These are phyloP conservation scores for Alternaria gansuensis DNA, from an alignment of 2,329 filamentous ascomycete species.

Conservation along the genomic window DNA sequence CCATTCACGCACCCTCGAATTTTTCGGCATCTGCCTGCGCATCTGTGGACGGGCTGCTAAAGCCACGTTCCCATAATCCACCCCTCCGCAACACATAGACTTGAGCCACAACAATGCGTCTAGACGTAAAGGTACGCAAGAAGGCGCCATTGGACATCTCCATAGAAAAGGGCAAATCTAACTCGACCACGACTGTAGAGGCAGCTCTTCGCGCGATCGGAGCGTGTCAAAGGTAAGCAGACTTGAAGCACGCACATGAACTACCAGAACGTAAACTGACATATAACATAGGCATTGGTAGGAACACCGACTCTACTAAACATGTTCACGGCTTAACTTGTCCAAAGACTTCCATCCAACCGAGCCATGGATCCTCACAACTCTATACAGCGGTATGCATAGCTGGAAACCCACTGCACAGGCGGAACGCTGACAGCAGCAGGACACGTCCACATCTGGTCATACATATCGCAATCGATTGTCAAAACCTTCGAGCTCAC, in stretches of 20 bases:
- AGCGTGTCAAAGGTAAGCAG: conserved; percentile 78
- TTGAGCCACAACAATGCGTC: conserved; percentile 52
- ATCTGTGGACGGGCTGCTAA: conserved; percentile 48
- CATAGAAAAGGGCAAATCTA: conserved; percentile 39
- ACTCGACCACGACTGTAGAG: conserved; percentile 65
- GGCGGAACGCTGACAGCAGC: conserved; percentile 38
- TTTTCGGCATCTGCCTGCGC: conserved; percentile 25
- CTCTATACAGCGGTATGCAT: conserved; percentile 84
- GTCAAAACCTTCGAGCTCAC: conserved; percentile 99
- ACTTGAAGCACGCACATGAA: conserved; percentile 9
- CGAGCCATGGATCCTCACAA: conserved; percentile 94
- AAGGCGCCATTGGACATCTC: conserved; percentile 6
- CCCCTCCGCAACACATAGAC: conserved; percentile 43
- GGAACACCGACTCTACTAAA: conserved; percentile 16
- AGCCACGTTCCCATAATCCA: conserved; percentile 51
- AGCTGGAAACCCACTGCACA: conserved; percentile 12
- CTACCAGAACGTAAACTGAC: conserved; percentile 34
- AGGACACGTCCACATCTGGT: conserved; percentile 99
- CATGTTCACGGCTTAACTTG: conserved; percentile 27
- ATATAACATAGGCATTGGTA: conserved; percentile 48
- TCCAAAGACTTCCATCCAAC: conserved; percentile 94
- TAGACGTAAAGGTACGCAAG: conserved; percentile 56
- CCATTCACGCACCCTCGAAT: conserved; percentile 4
- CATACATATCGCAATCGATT: conserved; percentile 79
- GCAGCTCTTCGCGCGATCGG: conserved; percentile 86